A percentile compares a stretch with the other conserved stretches of the same genome.
Evolutionary conservation across 2,329 filamentous ascomycete genomes (phyloP).

Genomic region (Fusarium oligoseptatum): DNA sequence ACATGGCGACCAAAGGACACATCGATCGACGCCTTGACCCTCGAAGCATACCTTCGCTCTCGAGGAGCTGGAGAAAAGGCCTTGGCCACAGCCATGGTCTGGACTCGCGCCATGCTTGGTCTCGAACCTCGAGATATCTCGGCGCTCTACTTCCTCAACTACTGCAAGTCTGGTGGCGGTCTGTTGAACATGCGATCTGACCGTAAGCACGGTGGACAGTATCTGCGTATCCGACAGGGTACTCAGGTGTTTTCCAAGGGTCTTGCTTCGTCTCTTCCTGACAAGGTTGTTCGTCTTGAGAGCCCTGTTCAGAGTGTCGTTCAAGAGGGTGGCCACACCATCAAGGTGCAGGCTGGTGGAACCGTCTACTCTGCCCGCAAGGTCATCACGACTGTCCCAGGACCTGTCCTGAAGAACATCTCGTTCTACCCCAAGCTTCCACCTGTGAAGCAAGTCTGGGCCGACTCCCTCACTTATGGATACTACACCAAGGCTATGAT

Average conservation of each 20-base stretch:
- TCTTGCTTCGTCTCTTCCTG: slow-evolving; percentile 52
- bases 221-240: slow-evolving; percentile 63
- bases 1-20: slow-evolving; percentile 35
- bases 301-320: slow-evolving; percentile 49
- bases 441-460: slow-evolving; percentile 50
- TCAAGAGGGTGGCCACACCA: slow-evolving; percentile 38
- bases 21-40: slow-evolving; percentile 44
- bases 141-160: slow-evolving; percentile 67
- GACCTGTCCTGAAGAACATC: slow-evolving; percentile 60
- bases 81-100: slow-evolving; percentile 52
- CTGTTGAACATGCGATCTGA: slow-evolving; percentile 67
- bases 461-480: slow-evolving; percentile 55
- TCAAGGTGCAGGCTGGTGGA: slow-evolving; percentile 45
- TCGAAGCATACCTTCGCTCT: slow-evolving; percentile 47
- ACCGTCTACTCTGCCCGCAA: slow-evolving; percentile 54
- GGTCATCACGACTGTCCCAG: slow-evolving; percentile 64
- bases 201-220: slow-evolving; percentile 64
- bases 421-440: slow-evolving; percentile 62
- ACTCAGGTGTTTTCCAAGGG: slow-evolving; percentile 57
- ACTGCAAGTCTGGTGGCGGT: slow-evolving; percentile 66
- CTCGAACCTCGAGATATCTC: slow-evolving; percentile 62
- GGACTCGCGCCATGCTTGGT: slow-evolving; percentile 65
- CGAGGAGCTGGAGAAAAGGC: slow-evolving; percentile 33
- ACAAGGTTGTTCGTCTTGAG: slow-evolving; percentile 46
- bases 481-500: slow-evolving; percentile 66